These are phyloP conservation scores for Phialocephala subalpina DNA, from an alignment of 2,329 filamentous ascomycete species.

Conservation along the genomic window DNA sequence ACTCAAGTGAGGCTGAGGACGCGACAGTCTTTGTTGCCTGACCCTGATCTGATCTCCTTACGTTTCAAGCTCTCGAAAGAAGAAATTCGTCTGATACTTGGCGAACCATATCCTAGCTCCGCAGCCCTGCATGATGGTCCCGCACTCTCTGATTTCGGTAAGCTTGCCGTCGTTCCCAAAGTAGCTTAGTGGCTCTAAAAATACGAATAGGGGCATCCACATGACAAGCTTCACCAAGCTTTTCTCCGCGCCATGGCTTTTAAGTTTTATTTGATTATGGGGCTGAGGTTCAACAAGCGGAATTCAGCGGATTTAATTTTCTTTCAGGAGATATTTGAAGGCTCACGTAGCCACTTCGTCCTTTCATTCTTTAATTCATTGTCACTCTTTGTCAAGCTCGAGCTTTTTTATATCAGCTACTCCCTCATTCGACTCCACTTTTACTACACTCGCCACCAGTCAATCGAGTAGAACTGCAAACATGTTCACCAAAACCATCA, in stretches of 20 bases:
- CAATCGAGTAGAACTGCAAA: neutral
- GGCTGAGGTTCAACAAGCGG: neutral
- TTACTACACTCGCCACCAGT: neutral
- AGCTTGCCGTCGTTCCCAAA: neutral
- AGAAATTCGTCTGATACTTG: conserved; percentile 8
- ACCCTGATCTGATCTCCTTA: neutral
- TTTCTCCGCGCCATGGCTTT: conserved; percentile 1
- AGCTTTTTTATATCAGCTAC: neutral
- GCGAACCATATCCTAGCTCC: neutral
- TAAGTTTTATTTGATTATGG: neutral
- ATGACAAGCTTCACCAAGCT: conserved; percentile 3
- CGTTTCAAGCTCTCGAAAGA: neutral
- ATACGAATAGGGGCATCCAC: neutral
- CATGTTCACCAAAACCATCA: conserved; percentile 25
- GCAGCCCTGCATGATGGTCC: neutral
- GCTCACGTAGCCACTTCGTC: neutral
- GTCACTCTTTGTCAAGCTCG: neutral
- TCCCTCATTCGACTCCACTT: neutral
- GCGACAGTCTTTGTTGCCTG: neutral
- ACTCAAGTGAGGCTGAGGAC: neutral
- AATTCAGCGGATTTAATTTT: neutral
- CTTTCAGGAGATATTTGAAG: neutral
- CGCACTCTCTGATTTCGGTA: neutral
- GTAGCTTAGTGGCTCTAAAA: neutral
- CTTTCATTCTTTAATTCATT: neutral